A percentile compares a stretch with the other conserved stretches of the same genome.
Conservation (phyloP, 768 basidiomycete genomes). For the Basidioascus undulatus region DNA sequence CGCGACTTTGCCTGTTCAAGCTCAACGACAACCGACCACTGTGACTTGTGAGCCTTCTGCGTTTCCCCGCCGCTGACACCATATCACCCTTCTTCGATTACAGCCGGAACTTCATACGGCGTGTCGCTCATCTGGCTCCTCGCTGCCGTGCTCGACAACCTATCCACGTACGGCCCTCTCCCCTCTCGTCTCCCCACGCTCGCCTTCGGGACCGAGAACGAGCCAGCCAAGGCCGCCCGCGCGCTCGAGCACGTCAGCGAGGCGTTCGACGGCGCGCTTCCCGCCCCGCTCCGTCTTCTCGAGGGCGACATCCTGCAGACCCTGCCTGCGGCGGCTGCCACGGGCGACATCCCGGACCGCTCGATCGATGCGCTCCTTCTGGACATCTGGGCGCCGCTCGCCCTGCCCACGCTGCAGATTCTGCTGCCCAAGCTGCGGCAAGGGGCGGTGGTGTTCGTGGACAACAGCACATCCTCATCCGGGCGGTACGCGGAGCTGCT, state of each 20-base stretch:
- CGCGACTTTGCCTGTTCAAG: neutral
- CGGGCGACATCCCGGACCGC: conserved; percentile 2
- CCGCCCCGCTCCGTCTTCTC: conserved; percentile 4
- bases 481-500: conserved; percentile 9
- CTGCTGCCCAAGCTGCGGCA: conserved; percentile 6
- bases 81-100: neutral
- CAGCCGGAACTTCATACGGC: conserved; percentile 12
- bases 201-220: conserved; percentile 11
- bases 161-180: neutral
- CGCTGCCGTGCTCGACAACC: conserved; percentile 6
- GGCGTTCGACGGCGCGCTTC: conserved; percentile 3
- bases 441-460: conserved; percentile 8
- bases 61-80: neutral
- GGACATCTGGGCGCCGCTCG: conserved; percentile 12
- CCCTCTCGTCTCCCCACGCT: neutral
- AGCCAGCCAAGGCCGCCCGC: conserved; percentile 5
- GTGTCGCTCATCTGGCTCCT: conserved; percentile 12
- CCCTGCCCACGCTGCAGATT: conserved; percentile 9
- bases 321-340: conserved; percentile 1
- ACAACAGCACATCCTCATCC: conserved; percentile 7
- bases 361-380: conserved; percentile 8
- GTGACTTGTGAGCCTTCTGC: too few species aligned
- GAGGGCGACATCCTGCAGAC: conserved; percentile 10
- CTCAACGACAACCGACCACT: too few species aligned
- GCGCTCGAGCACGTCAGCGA: conserved; percentile 8